Evolutionary conservation across 2,329 filamentous ascomycete species (phyloP), one percentile per base, ranked within the genome.

Genomic region (Botrytis medusae): DNA sequence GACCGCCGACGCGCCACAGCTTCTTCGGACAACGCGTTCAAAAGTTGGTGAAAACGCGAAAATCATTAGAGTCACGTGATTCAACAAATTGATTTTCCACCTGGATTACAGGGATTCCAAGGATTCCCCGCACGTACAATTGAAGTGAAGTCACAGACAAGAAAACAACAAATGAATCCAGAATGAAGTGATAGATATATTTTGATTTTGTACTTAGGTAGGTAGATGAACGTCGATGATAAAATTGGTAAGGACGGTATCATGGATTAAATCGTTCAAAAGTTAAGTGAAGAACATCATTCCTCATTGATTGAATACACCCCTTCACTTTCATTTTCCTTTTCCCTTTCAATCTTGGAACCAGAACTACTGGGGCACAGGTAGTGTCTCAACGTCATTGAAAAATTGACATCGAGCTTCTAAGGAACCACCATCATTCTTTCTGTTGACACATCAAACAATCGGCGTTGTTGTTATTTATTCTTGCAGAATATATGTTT

Each of bases 11-110:
- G 29, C 42, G 29, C 29, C 62, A 29, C 51, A 57, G n/a, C 14
- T 16, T 8, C 2, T 32, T 14, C 0, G 14, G 18, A 18, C 14
- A 8, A 57, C 51, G n/a, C n/a, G 51, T 57, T 18, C 3, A 4
- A 9, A 57, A 57, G 51, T 4, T 57, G 8, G 51, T 9, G n/a
- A 2, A n/a, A n/a, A 54, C 48, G 48, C 48, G 48, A 54, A 54
- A 54, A 16, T 2, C 48, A 54, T n/a, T 7, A 54, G 0, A 7
- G 0, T n/a, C 48, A 54, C 48, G 25, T 54, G 48, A 54, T n/a
- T 3, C 0, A 1, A n/a, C 10, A 5, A 4, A 51, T n/a, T 0
- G 16, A 8, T 8, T 37, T 37, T n/a, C 25, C 1, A n/a, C 10
- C 12, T 7, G 7, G n/a, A n/a, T n/a, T n/a, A n/a, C n/a, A n/a